These are phyloP conservation scores for Aspergillus hiratsukae DNA, from an alignment of 2,329 filamentous ascomycete genomes.

Conservation along the genomic window DNA sequence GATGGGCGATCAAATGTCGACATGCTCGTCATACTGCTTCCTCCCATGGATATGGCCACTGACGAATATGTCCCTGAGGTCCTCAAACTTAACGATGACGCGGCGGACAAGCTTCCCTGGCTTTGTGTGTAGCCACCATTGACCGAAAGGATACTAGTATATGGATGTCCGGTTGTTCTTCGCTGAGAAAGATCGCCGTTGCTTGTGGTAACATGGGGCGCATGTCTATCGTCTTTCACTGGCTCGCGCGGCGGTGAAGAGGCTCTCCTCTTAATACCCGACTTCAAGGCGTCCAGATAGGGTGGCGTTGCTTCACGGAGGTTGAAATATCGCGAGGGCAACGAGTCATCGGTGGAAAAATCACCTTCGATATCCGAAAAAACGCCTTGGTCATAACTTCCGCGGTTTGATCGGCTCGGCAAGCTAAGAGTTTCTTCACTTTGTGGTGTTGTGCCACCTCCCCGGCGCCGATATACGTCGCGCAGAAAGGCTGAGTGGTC, in stretches of 20 bases:
- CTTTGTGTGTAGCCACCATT: slow-evolving; percentile 52
- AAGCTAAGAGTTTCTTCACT: slow-evolving; percentile 49
- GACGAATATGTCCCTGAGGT: slow-evolving; percentile 59
- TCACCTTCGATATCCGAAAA: slow-evolving; percentile 48
- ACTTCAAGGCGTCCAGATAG: slow-evolving; percentile 39
- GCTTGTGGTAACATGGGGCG: slow-evolving; percentile 32
- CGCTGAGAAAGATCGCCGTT: slow-evolving; percentile 53
- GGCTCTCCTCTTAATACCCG: slow-evolving; percentile 60
- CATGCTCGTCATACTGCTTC: slow-evolving; percentile 63
- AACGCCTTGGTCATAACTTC: slow-evolving; percentile 59
- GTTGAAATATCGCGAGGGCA: slow-evolving; percentile 32
- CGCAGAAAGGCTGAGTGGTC: slow-evolving; percentile 35
- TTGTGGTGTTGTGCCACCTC: slow-evolving; percentile 45
- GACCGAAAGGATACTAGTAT: slow-evolving; percentile 52
- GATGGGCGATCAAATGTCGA: slow-evolving; percentile 59
- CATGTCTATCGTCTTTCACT: slow-evolving; percentile 31
- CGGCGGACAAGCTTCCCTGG: slow-evolving; percentile 62
- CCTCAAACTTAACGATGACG: slow-evolving; percentile 57
- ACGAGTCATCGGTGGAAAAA: slow-evolving; percentile 35
- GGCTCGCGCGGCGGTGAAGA: slow-evolving; percentile 59
- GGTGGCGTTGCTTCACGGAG: slow-evolving; percentile 38
- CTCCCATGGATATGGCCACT: slow-evolving; percentile 54
- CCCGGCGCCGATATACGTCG: slow-evolving; percentile 40
- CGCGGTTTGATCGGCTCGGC: slow-evolving; percentile 51
- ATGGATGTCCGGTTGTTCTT: slow-evolving; percentile 50